phyloP scores from a whole-genome alignment of 2,329 filamentous ascomycete genomes.

The Fusarium sp. region DNA sequence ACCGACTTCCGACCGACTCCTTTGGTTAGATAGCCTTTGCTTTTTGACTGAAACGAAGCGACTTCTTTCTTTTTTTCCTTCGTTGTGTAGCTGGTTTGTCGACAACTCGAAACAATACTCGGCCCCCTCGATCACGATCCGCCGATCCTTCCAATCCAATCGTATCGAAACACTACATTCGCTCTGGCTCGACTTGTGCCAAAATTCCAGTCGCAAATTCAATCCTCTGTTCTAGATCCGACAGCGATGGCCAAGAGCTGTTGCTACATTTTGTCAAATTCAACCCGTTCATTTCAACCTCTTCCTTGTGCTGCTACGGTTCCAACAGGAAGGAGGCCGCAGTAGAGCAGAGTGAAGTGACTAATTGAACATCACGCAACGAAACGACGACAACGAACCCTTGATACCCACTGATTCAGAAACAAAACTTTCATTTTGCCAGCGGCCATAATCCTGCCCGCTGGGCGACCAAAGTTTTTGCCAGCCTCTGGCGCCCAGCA shows the following conservation, averaged over 20 bases:
- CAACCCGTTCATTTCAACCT: constrained; percentile 23
- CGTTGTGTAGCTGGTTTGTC: constrained; percentile 16
- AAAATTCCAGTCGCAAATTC: constrained; percentile 29
- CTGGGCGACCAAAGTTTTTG: constrained; percentile 42
- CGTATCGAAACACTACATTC: constrained; percentile 13
- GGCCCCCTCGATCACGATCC: constrained; percentile 16
- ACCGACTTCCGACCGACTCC: constrained; percentile 6
- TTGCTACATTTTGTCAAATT: constrained; percentile 22
- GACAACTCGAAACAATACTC: constrained; percentile 19
- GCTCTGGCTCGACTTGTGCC: constrained; percentile 9
- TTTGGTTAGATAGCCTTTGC: constrained; percentile 33
- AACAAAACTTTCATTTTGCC: constrained; percentile 17
- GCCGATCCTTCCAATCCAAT: constrained; percentile 9
- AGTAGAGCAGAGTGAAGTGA: constrained; percentile 30
- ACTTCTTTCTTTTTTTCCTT: constrained; percentile 1
- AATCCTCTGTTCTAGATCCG: constrained; percentile 31
- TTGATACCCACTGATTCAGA: constrained; percentile 32
- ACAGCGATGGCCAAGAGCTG: constrained; percentile 44
- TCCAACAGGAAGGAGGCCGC: constrained; percentile 31
- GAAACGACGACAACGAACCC: constrained; percentile 24
- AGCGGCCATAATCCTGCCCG: constrained; percentile 15
- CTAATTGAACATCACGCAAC: constrained; percentile 34
- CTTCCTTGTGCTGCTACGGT: constrained; percentile 30
- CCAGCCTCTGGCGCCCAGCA: constrained; percentile 39
- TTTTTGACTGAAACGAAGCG: constrained; percentile 18